A percentile compares a stretch with the other conserved stretches of the same genome.
These are phyloP conservation scores for Dendryphion nanum DNA, from an alignment of 2,329 filamentous ascomycete species.

Conservation along the genomic window DNA sequence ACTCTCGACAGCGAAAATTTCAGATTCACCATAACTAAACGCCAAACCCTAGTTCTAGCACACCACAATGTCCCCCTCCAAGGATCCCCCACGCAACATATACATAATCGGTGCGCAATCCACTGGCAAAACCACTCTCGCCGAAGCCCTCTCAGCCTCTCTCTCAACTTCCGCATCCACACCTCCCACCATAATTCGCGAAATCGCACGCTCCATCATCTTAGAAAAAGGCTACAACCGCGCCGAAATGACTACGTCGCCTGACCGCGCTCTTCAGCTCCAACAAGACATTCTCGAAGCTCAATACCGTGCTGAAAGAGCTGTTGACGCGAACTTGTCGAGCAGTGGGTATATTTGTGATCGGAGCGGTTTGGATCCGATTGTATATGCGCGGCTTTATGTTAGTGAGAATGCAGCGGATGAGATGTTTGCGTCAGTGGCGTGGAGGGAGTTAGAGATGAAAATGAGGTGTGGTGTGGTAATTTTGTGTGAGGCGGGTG, in stretches of 20 bases:
- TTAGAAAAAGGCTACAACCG: constrained; percentile 32
- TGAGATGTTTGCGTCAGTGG: constrained; percentile 17
- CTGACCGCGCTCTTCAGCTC: constrained; percentile 30
- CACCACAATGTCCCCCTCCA: too few species aligned
- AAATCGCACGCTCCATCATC: constrained; percentile 42
- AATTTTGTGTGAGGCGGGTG: constrained; percentile 42
- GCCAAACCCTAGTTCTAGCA: too few species aligned
- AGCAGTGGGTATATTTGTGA: constrained; percentile 48
- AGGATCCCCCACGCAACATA: too few species aligned
- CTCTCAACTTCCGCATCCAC: constrained; percentile 11
- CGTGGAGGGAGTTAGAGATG: constrained; percentile 30
- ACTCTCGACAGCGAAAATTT: too few species aligned
- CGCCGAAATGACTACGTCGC: constrained; percentile 31
- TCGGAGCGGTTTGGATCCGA: constrained; percentile 44
- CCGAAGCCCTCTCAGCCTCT: constrained; percentile 30
- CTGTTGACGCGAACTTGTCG: neutral
- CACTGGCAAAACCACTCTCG: constrained; percentile 48
- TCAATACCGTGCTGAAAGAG: constrained; percentile 33
- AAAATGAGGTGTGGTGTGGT: constrained; percentile 38
- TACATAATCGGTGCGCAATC: constrained; percentile 49
- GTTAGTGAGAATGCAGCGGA: constrained; percentile 23
- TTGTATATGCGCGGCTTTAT: constrained; percentile 41
- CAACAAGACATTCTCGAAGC: constrained; percentile 41
- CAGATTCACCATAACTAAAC: too few species aligned
- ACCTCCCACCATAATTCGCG: constrained; percentile 27